phyloP scores from a whole-genome alignment of 345 rosid genomes.

The Linum lewisii region DNA sequence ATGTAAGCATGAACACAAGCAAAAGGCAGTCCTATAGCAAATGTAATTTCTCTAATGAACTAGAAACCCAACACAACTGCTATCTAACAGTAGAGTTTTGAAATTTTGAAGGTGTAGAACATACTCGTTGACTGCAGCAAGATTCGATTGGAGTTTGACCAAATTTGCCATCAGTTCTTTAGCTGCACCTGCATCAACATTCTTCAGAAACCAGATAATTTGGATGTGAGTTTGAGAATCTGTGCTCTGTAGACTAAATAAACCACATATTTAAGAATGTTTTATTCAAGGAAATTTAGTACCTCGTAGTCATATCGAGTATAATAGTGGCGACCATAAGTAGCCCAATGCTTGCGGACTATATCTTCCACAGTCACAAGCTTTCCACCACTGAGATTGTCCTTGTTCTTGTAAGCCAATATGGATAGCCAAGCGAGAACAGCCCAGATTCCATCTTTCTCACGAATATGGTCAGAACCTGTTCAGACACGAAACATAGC shows the following conservation, averaged over 20 bases:
- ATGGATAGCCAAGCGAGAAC: conserved; percentile 98
- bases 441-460: conserved; percentile 99
- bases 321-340: conserved; percentile 92
- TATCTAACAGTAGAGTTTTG: neutral
- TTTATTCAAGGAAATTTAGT: conserved; percentile 4
- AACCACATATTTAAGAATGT: neutral
- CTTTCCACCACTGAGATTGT: conserved; percentile 46
- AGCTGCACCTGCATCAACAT: conserved; percentile 93
- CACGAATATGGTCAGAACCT: conserved; percentile 97
- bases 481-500: conserved; percentile 18
- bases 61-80: neutral
- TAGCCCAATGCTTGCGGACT: conserved; percentile 82
- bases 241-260: neutral
- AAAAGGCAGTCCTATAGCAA: too few species aligned
- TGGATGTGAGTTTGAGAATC: conserved; percentile 10
- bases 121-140: conserved; percentile 71
- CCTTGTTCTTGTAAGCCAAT: conserved; percentile 80
- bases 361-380: conserved; percentile 92
- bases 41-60: too few species aligned
- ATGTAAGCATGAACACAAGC: too few species aligned
- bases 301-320: conserved; percentile 99
- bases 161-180: conserved; percentile 83
- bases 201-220: conserved; percentile 39
- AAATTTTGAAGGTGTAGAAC: neutral
- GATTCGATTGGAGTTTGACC: conserved; percentile 71